Evolutionary conservation across 1,284 basidiomycete species (phyloP).

Genomic region (Tylopilus orsonianus): DNA sequence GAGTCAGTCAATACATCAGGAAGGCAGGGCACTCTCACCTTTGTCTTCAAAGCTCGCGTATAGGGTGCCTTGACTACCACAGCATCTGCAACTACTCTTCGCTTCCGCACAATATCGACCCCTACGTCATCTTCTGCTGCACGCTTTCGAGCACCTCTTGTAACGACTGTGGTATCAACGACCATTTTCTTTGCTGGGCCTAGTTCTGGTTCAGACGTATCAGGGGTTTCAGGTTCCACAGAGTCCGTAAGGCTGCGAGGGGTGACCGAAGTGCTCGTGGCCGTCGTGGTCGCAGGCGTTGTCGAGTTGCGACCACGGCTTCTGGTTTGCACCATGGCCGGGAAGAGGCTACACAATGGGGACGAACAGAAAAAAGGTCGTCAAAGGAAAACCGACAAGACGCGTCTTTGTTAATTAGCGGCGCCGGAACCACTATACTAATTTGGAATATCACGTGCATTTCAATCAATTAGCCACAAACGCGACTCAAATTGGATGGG

Average conservation of each 20-base stretch:
- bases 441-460: conserved; percentile 21
- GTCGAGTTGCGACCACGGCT: conserved; percentile 11
- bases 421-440: conserved; percentile 11
- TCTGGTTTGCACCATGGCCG: conserved; percentile 25
- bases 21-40: conserved; percentile 33
- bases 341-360: background rate
- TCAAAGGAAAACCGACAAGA: conserved; percentile 22
- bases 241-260: conserved; percentile 29
- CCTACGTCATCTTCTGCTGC: conserved; percentile 32
- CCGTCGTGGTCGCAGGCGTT: conserved; percentile 30
- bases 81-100: conserved; percentile 40
- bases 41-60: conserved; percentile 29
- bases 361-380: conserved; percentile 12
- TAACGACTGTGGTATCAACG: conserved; percentile 2
- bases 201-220: conserved; percentile 41
- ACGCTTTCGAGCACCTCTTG: conserved; percentile 33
- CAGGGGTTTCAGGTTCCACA: conserved; percentile 39
- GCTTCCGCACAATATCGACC: conserved; percentile 37
- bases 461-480: conserved; percentile 14
- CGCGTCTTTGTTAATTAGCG: conserved; percentile 22
- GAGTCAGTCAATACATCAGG: conserved; percentile 13
- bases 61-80: conserved; percentile 51
- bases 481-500: conserved; percentile 15
- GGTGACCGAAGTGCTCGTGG: conserved; percentile 26
- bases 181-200: conserved; percentile 8